Percentiles rank a stretch among this genome's conserved stretches.
These are phyloP conservation scores for Boletus subparvulus DNA, from an alignment of 768 basidiomycete genomes.

Conservation along the genomic window DNA sequence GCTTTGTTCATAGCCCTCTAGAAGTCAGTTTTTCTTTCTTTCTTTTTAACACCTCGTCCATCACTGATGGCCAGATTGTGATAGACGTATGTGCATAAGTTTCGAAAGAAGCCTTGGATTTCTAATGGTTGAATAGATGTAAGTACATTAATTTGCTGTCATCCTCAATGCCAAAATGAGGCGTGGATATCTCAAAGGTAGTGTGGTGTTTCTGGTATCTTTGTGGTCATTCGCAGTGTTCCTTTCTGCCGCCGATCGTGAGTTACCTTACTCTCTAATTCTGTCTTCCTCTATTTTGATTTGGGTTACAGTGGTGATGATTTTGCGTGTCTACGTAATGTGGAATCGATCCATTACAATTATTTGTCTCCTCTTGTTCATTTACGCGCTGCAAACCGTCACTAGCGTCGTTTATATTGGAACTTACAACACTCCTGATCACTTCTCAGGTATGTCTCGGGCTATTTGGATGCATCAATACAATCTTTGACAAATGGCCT, in stretches of 20 bases:
- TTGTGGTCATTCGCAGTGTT: background rate
- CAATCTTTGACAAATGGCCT: too few species aligned
- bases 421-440: background rate
- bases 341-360: background rate
- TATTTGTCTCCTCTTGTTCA: background rate
- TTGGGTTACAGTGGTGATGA: background rate
- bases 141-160: background rate
- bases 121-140: background rate
- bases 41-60: background rate
- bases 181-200: background rate
- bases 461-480: background rate
- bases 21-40: background rate
- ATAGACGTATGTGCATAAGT: background rate
- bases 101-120: background rate
- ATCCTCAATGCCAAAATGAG: background rate
- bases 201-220: background rate
- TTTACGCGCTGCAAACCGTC: background rate
- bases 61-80: background rate
- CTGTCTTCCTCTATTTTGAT: background rate
- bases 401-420: background rate
- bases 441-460: background rate
- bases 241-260: background rate
- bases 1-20: background rate
- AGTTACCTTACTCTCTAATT: background rate
- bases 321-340: conserved; percentile 6